phyloP scores from a whole-genome alignment of 2,329 filamentous ascomycete species.

The Pyrenophora teres region DNA sequence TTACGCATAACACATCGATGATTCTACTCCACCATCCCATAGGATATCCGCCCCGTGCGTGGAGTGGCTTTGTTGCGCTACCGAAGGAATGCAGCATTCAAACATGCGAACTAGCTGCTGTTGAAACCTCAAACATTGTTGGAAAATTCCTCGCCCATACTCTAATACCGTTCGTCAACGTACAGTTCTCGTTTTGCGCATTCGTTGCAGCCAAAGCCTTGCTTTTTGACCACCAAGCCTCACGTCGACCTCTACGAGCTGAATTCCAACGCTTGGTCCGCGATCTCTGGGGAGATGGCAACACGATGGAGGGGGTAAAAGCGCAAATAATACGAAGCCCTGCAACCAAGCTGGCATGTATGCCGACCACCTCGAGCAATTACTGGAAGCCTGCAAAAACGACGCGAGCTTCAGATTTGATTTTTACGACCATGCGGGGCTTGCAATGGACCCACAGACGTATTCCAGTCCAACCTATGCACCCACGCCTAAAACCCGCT shows the following conservation, averaged over 20 bases:
- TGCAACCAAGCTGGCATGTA: slow-evolving; percentile 35
- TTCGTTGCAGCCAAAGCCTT: slow-evolving; percentile 42
- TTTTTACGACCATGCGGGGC: slow-evolving; percentile 41
- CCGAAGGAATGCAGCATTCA: slow-evolving; percentile 42
- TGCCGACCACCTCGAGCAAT: slow-evolving; percentile 30
- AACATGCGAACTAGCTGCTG: slow-evolving; percentile 40
- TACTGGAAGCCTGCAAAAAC: slow-evolving; percentile 27
- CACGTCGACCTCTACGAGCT: slow-evolving; percentile 20
- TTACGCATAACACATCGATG: slow-evolving; percentile 45
- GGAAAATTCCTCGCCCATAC: slow-evolving; percentile 39
- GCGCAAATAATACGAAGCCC: background rate
- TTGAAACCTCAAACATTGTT: slow-evolving; percentile 42
- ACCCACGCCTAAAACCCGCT: slow-evolving; percentile 21
- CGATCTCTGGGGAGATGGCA: slow-evolving; percentile 37
- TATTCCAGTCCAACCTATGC: slow-evolving; percentile 23
- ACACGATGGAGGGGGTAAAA: slow-evolving; percentile 26
- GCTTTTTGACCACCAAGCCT: slow-evolving; percentile 33
- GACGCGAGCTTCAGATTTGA: slow-evolving; percentile 32
- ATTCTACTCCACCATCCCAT: slow-evolving; percentile 42
- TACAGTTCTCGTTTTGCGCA: slow-evolving; percentile 41
- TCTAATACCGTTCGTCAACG: slow-evolving; percentile 40
- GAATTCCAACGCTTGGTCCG: slow-evolving; percentile 33
- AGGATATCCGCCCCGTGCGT: slow-evolving; percentile 35
- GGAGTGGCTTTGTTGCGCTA: slow-evolving; percentile 40
- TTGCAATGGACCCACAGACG: slow-evolving; percentile 20